Evolutionary conservation across 495 filamentous ascomycete species (phyloP), one percentile per base, ranked within the genome.

Genomic region (Talaromyces thailandensis): DNA sequence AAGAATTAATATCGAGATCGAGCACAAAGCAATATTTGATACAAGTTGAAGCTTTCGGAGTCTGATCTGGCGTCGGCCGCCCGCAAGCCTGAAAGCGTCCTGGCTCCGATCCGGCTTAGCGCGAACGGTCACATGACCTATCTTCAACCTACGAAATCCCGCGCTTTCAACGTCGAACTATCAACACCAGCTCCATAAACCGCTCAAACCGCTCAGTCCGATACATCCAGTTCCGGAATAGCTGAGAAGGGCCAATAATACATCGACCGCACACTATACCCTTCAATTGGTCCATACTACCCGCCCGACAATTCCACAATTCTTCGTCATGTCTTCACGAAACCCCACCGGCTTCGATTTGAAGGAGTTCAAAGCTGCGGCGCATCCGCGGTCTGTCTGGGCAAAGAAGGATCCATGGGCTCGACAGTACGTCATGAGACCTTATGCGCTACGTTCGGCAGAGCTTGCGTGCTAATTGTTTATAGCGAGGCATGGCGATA

Each of bases 401-500:
- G 76, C 76, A 59, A 78, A 78, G 72, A 86, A 88, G 70, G 95
- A 98, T 73, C 94, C 94, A 45, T 98, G 94, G 94, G 85, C 83
- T 71, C 78, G 87, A 80, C 68, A 78, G 93, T 96, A 75, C 53
- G 80, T 69, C 61, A 48, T 52, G 18, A 7, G 16, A 60, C 9
- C 1, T 3, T 11, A 62, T 28, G 2, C 45, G 16, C 7, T 37
- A 8, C 14, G 14, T 18, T 35, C n/a, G 11, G 55, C 35, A 8
- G 14, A 16, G 26, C 21, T 37, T 14, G 6, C 12, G 14, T 26
- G 50, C 59, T 61, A 58, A 16, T 45, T 50, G 28, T 25, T 26
- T 23, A 24, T 73, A 98, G 94, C 64, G 94, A 98, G 76, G 80
- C 88, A 71, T 98, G 94, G 94, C 86, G 94, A 68, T 97, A 95